phyloP scores from a whole-genome alignment of 2,329 filamentous ascomycete genomes.

The Aspergillus proliferans region DNA sequence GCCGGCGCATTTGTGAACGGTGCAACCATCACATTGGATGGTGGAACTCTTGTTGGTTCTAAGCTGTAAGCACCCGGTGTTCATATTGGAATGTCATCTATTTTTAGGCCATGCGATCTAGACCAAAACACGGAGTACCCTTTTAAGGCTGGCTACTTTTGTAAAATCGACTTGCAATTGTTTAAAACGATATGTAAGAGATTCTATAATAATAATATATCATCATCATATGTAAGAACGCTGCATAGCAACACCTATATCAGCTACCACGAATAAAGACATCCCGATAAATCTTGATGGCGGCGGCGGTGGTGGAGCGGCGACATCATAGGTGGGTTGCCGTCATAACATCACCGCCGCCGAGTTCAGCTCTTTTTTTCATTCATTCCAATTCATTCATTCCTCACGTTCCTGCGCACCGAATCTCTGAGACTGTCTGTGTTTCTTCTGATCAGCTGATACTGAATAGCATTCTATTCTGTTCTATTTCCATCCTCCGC shows the following conservation, averaged over 20 bases:
- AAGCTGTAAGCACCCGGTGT: constrained; percentile 29
- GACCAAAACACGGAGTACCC: not conserved
- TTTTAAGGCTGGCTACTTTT: no score
- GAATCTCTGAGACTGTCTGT: no score
- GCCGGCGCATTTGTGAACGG: constrained; percentile 64
- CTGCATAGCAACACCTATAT: no score
- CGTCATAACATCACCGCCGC: constrained; percentile 5
- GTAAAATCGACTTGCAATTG: no score
- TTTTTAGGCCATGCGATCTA: not conserved
- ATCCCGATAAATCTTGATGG: not conserved
- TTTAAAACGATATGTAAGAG: no score
- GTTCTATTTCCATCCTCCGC: no score
- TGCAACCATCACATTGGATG: constrained; percentile 58
- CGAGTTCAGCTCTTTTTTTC: not conserved
- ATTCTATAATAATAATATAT: no score
- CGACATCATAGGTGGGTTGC: constrained; percentile 7
- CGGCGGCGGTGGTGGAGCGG: constrained; percentile 7
- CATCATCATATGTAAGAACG: no score
- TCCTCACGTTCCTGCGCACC: no score
- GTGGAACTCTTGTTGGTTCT: constrained; percentile 42
- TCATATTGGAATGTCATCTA: not conserved
- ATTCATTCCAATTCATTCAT: not conserved
- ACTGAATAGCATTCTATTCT: no score
- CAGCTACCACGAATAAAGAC: no score
- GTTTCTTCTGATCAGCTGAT: no score